Percentiles rank a stretch among this genome's conserved stretches.
Conservation (phyloP, 805 yeast genomes). For the Blastobotrys parvus region DNA sequence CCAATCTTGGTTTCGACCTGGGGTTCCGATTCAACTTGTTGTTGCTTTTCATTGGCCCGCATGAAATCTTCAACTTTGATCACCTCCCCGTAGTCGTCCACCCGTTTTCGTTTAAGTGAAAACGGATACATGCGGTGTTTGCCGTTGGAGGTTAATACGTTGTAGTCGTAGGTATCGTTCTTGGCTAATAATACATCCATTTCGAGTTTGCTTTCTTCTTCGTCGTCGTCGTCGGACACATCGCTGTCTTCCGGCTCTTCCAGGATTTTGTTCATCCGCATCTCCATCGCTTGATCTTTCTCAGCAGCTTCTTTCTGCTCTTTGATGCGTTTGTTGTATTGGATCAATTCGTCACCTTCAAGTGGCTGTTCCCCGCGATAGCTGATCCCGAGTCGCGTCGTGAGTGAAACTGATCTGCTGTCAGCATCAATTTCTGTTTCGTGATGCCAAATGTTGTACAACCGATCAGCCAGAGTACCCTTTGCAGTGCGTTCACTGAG, state of each 20-base stretch:
- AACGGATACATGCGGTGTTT: slow-evolving; percentile 69
- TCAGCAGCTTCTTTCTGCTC: slow-evolving; percentile 17
- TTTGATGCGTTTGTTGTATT: slow-evolving; percentile 21
- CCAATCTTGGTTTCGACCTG: slow-evolving; percentile 15
- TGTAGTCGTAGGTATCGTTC: slow-evolving; percentile 41
- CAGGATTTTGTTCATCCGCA: slow-evolving; percentile 31
- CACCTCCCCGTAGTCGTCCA: slow-evolving; percentile 83
- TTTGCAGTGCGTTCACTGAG: slow-evolving; percentile 58
- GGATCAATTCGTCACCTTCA: slow-evolving; percentile 28
- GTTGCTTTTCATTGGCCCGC: slow-evolving; percentile 19
- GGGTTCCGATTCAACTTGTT: neutral
- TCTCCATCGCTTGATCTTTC: slow-evolving; percentile 26
- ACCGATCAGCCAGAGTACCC: slow-evolving; percentile 40
- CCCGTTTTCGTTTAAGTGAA: slow-evolving; percentile 45
- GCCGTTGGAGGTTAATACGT: slow-evolving; percentile 38
- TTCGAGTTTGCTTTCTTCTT: slow-evolving; percentile 20
- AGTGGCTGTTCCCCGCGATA: slow-evolving; percentile 23
- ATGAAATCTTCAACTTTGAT: slow-evolving; percentile 59
- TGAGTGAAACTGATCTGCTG: slow-evolving; percentile 5
- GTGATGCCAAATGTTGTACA: slow-evolving; percentile 32
- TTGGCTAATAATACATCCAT: slow-evolving; percentile 22
- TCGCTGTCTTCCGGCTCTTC: slow-evolving; percentile 27
- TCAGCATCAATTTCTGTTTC: neutral
- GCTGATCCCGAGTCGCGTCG: slow-evolving; percentile 11
- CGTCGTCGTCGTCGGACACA: slow-evolving; percentile 25